Conservation (phyloP, 805 yeast species). For the Candida ipomoeae region DNA sequence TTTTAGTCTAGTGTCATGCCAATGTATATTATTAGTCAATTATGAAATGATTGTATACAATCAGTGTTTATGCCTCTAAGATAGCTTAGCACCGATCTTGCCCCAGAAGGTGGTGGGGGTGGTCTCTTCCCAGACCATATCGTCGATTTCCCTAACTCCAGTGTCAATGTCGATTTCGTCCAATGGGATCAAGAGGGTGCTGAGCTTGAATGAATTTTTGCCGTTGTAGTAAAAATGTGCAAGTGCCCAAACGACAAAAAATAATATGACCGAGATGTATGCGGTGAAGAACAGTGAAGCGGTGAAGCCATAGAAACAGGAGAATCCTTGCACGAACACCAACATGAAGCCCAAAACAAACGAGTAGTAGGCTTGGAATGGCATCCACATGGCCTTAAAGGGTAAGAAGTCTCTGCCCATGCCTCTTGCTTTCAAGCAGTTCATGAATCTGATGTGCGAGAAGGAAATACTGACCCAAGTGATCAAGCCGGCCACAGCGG, state of each 20-base stretch:
- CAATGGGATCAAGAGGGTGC: constrained; percentile 41
- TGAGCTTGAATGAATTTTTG: constrained; percentile 27
- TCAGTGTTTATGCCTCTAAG: constrained; percentile 6
- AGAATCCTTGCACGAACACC: constrained; percentile 68
- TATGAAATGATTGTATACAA: background rate
- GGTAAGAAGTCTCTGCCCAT: constrained; percentile 68
- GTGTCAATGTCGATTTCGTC: constrained; percentile 68
- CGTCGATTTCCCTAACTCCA: constrained; percentile 62
- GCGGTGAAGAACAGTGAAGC: constrained; percentile 63
- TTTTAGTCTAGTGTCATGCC: no score
- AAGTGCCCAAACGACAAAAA: constrained; percentile 50
- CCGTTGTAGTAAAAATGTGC: constrained; percentile 52
- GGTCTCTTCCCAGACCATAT: constrained; percentile 49
- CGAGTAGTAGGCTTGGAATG: constrained; percentile 63
- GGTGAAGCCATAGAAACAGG: constrained; percentile 52
- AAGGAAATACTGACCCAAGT: constrained; percentile 66
- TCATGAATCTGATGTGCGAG: constrained; percentile 68
- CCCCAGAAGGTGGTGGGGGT: constrained; percentile 51
- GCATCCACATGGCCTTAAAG: constrained; percentile 69
- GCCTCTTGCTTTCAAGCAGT: constrained; percentile 56
- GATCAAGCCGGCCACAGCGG: constrained; percentile 74
- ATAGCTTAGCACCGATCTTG: constrained; percentile 45
- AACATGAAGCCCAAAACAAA: constrained; percentile 50
- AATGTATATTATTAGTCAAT: no score
- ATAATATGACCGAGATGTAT: constrained; percentile 64